phyloP scores from a whole-genome alignment of 2,329 filamentous ascomycete genomes.

The Sporothrix sp. region DNA sequence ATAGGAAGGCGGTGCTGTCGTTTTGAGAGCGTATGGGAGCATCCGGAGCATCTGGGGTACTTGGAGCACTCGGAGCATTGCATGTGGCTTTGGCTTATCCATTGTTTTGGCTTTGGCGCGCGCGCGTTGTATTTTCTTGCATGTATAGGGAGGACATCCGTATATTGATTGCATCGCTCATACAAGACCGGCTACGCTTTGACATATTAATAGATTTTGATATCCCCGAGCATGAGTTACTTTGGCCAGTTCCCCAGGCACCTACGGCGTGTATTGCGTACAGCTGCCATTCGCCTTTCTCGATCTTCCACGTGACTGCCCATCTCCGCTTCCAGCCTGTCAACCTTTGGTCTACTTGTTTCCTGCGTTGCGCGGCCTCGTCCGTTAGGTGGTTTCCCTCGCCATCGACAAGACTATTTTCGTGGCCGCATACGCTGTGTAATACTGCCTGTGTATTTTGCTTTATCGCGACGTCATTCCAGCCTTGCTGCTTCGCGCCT shows the following conservation, averaged over 20 bases:
- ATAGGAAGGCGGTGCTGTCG: neutral
- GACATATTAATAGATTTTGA: conserved; percentile 6
- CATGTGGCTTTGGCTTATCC: neutral
- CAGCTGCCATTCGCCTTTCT: too few relatives aligned
- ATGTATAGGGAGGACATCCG: neutral
- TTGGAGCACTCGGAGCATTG: neutral
- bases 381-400: neutral
- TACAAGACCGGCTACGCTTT: too few relatives aligned
- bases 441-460: neutral
- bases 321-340: neutral
- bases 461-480: neutral
- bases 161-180: too few relatives aligned
- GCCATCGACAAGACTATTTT: neutral
- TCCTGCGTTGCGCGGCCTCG: conserved; percentile 1
- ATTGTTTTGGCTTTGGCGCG: neutral
- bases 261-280: too few relatives aligned
- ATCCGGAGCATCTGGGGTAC: too few relatives aligned
- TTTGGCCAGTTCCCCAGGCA: too few relatives aligned
- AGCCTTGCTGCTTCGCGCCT: neutral
- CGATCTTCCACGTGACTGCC: conserved; percentile 4
- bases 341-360: neutral
- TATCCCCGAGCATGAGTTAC: neutral
- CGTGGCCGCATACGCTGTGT: neutral
- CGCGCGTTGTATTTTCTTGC: neutral
- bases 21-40: neutral